A percentile compares a stretch with the other conserved stretches of the same genome.
phyloP scores from a whole-genome alignment of 495 filamentous ascomycete genomes.

The Aspergillus wentii region DNA sequence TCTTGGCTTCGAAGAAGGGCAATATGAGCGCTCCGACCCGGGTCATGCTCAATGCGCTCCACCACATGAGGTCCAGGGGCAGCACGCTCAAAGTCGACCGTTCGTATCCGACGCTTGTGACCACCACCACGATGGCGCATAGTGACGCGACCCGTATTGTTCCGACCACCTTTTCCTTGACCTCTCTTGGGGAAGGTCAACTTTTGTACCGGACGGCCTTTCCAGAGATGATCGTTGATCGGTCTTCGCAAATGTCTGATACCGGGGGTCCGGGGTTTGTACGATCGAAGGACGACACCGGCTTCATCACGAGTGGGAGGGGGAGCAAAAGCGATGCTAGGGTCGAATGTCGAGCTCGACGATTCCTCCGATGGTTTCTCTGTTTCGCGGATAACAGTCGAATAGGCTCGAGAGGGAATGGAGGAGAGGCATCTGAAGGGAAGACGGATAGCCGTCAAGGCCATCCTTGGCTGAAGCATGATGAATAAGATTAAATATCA shows the following conservation, averaged over 20 bases:
- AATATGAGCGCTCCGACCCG: conserved; percentile 88
- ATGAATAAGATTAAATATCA: neutral
- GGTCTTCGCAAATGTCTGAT: conserved; percentile 84
- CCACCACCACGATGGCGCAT: conserved; percentile 90
- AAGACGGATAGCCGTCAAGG: conserved; percentile 45
- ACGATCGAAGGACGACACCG: conserved; percentile 60
- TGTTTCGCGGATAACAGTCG: conserved; percentile 41
- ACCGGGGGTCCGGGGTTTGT: conserved; percentile 94
- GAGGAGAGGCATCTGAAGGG: conserved; percentile 41
- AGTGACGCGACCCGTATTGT: conserved; percentile 77
- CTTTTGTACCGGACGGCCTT: conserved; percentile 75
- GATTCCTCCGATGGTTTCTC: conserved; percentile 28
- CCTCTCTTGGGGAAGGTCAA: conserved; percentile 90
- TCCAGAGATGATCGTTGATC: conserved; percentile 95
- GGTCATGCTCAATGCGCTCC: conserved; percentile 94
- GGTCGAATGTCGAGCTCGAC: conserved; percentile 26
- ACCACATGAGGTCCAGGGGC: conserved; percentile 76
- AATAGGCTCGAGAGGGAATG: conserved; percentile 47
- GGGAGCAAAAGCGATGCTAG: conserved; percentile 38
- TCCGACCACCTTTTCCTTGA: conserved; percentile 86
- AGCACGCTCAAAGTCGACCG: conserved; percentile 76
- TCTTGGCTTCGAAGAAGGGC: conserved; percentile 70
- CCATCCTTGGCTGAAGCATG: conserved; percentile 65
- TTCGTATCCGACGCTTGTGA: conserved; percentile 83
- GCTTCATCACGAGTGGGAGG: conserved; percentile 36